Percentiles rank a stretch among this genome's conserved stretches.
These are phyloP conservation scores for Rhodamnia rubescens DNA, from an alignment of 345 rosid species.

Conservation along the genomic window DNA sequence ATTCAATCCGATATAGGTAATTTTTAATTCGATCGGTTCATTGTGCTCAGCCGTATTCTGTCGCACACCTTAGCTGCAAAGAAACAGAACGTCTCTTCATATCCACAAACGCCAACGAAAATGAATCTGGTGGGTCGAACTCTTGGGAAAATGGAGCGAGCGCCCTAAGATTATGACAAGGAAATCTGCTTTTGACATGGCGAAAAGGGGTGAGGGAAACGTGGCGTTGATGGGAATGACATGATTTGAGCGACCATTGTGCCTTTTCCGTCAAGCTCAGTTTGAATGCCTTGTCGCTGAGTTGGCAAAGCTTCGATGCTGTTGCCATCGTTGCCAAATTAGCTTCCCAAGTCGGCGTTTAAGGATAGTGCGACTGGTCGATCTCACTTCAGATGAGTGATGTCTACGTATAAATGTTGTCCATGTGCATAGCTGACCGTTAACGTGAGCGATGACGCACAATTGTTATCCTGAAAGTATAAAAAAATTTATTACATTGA, in stretches of 20 bases:
- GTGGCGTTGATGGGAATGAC: not conserved
- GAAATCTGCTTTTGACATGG: not conserved
- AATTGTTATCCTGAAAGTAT: not conserved
- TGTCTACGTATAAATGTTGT: not conserved
- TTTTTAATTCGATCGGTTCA: no score
- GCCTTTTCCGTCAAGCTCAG: not conserved
- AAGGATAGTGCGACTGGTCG: not conserved
- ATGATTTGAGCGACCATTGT: not conserved
- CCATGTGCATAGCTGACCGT: not conserved
- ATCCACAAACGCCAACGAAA: not conserved
- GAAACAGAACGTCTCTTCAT: not conserved
- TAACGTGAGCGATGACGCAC: not conserved
- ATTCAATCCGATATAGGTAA: no score
- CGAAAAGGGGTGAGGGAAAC: not conserved
- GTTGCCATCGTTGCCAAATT: not conserved
- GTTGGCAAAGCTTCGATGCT: not conserved
- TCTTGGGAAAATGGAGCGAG: not conserved
- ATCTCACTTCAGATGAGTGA: not conserved
- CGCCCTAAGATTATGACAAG: not conserved
- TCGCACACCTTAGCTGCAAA: not conserved
- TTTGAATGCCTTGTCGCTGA: not conserved
- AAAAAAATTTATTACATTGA: no score
- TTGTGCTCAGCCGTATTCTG: no score
- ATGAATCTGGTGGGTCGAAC: not conserved
- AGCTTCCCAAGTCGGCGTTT: not conserved